Evolutionary conservation across 228 moss, liverwort and hornwort genomes (phyloP).

Genomic region (Sphagnum magellanicum): DNA sequence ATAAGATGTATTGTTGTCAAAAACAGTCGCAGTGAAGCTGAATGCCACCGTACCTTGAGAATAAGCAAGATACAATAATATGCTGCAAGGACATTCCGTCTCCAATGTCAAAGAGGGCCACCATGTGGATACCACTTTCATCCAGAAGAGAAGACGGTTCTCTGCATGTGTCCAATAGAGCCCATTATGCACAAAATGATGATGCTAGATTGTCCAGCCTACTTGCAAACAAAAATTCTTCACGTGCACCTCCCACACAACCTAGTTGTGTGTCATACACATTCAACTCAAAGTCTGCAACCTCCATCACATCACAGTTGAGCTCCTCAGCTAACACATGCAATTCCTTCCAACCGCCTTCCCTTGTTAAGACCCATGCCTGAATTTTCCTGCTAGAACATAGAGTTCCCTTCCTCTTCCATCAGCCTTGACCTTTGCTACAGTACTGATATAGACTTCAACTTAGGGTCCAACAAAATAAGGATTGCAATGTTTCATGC

Average conservation of each 20-base stretch:
- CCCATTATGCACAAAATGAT: constrained; percentile 75
- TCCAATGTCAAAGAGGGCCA: constrained; percentile 77
- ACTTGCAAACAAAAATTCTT: constrained; percentile 75
- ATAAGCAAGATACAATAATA: no score
- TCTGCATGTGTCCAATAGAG: constrained; percentile 60
- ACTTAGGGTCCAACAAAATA: neutral
- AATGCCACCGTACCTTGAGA: no score
- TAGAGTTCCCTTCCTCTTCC: neutral
- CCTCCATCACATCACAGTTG: constrained; percentile 66
- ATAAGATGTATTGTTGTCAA: no score
- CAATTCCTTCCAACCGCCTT: constrained; percentile 2
- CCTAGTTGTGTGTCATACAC: constrained; percentile 74
- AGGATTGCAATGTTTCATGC: neutral
- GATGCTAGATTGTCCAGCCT: constrained; percentile 78
- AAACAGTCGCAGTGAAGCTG: no score
- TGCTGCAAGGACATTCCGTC: constrained; percentile 34
- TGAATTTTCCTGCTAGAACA: neutral
- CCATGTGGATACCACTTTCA: constrained; percentile 65
- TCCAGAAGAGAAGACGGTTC: constrained; percentile 49
- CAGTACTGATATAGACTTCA: neutral
- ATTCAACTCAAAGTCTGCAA: constrained; percentile 74
- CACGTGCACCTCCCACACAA: constrained; percentile 76
- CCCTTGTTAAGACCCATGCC: constrained; percentile 2
- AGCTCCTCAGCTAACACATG: constrained; percentile 67
- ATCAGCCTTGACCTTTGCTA: neutral